These are phyloP conservation scores for Exophiala xenobiotica DNA, from an alignment of 2,329 filamentous ascomycete species.

Conservation along the genomic window DNA sequence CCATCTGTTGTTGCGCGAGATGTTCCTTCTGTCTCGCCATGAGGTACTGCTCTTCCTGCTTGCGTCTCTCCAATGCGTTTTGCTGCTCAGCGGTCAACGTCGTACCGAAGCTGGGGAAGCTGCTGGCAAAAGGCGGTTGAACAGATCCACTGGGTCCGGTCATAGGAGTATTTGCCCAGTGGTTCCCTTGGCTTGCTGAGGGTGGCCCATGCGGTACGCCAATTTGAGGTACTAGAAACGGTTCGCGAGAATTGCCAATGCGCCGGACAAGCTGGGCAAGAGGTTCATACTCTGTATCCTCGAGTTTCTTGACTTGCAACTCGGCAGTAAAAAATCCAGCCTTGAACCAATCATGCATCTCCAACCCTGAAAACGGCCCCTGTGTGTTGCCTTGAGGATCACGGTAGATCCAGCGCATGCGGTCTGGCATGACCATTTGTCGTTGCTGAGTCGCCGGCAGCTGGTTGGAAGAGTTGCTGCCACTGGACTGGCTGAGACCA, in stretches of 20 bases:
- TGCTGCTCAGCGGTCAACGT: slow-evolving; percentile 97
- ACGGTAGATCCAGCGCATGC: slow-evolving; percentile 98
- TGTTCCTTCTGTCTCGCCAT: slow-evolving; percentile 96
- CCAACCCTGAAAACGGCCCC: slow-evolving; percentile 90
- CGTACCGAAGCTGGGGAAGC: slow-evolving; percentile 94
- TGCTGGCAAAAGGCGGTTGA: slow-evolving; percentile 84
- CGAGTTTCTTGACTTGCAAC: slow-evolving; percentile 88
- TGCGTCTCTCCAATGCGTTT: slow-evolving; percentile 91
- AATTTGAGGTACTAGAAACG: slow-evolving; percentile 95
- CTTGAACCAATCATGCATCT: slow-evolving; percentile 99
- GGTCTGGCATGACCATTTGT: slow-evolving; percentile 98
- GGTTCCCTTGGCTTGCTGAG: slow-evolving; percentile 24
- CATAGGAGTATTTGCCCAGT: slow-evolving; percentile 43
- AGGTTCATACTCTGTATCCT: slow-evolving; percentile 92
- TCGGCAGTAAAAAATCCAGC: slow-evolving; percentile 96
- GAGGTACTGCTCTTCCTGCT: slow-evolving; percentile 96
- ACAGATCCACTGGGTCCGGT: slow-evolving; percentile 60
- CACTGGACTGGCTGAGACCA: slow-evolving; percentile 36
- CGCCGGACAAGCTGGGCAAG: slow-evolving; percentile 90
- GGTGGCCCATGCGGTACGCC: slow-evolving; percentile 81
- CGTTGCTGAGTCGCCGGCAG: slow-evolving; percentile 69
- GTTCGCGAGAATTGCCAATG: slow-evolving; percentile 95
- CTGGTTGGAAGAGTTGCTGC: slow-evolving; percentile 44
- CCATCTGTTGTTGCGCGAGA: slow-evolving; percentile 77
- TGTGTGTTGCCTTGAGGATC: slow-evolving; percentile 91